Base-by-base conservation (phyloP, 2,329 filamentous ascomycete species). In the Colletotrichum australisinense region DNA sequence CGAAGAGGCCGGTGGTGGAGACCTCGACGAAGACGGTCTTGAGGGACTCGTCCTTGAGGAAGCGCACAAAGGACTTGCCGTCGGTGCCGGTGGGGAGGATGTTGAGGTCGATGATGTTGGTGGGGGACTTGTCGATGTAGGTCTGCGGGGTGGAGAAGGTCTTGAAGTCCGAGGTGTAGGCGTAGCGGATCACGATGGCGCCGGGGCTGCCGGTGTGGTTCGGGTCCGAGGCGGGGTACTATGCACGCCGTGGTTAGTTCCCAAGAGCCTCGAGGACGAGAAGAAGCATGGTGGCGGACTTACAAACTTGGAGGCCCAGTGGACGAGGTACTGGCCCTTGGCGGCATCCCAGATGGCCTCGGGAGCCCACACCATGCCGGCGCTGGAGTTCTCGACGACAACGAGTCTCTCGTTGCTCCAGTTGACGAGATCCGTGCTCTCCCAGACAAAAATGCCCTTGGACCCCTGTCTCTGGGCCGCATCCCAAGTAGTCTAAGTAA, bases 301-400 rank as follows among this genome's bases (percentile, higher is more conserved):
- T 74, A 85, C 84, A 71, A 87, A 86, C 73, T 85, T 86, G 5
- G 85, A 86, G 12, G 85, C 84, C 85, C 85, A 87, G 73, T 86
- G 81, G 5, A 86, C 85, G 35, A 87, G 76, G 60, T 87, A 87
- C 79, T 86, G 83, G 2, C 76, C 72, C 6, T 73, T 65, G 14
- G 52, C 19, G 1, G 70, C 52, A 1, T 73, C 70, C 70, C 70
- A 73, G 55, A 70, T 70, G 12, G 70, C 70, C 8, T 70, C 70
- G 0, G 88, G 89, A 0, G 88, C 88, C 88, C 88, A 90, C 0
- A 89, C 87, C 88, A 90, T 90, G 4, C 88, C 88, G 0, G 87
- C 88, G 4, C 83, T 86, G n/a, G 79, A 78, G 69, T 88, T 84
- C 75, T 90, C 88, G 12, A 90, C 88, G 0, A 78, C 79, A 1